Conservation (phyloP, 805 yeast genomes). For the Tetrapisispora arboricola region DNA sequence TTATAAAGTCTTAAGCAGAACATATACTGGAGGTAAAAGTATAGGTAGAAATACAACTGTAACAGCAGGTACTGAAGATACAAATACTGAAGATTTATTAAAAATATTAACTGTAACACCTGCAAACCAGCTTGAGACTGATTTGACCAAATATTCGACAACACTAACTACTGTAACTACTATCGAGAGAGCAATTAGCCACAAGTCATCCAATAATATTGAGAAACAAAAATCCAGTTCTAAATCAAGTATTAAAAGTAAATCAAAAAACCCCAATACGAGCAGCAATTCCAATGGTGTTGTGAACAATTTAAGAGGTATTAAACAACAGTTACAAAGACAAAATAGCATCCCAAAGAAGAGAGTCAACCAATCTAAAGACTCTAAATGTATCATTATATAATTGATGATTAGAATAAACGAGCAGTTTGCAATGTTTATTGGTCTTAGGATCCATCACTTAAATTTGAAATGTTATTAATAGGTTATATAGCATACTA, state of each 20-base stretch:
- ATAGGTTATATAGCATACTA: no score
- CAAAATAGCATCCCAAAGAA: slow-evolving; percentile 1
- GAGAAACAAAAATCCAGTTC: not conserved
- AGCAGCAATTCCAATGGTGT: not conserved
- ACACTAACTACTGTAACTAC: slow-evolving; percentile 6
- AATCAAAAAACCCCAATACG: not conserved
- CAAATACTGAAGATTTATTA: slow-evolving; percentile 1
- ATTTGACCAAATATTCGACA: slow-evolving; percentile 2
- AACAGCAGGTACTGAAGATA: not conserved
- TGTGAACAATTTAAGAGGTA: not conserved
- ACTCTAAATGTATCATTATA: slow-evolving; percentile 6
- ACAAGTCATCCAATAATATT: not conserved
- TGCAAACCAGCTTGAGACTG: slow-evolving; percentile 1
- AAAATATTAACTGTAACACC: slow-evolving; percentile 4
- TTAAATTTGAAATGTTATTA: no score
- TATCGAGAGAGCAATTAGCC: slow-evolving; percentile 25
- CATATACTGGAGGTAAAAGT: slow-evolving; percentile 9
- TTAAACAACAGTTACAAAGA: not conserved
- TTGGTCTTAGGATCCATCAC: no score
- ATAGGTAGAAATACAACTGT: slow-evolving; percentile 1
- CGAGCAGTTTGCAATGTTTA: no score
- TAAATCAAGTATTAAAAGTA: not conserved
- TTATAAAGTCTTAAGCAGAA: slow-evolving; percentile 14
- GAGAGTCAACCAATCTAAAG: slow-evolving; percentile 4
- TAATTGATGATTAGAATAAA: slow-evolving; percentile 4